Percentiles rank a stretch among this genome's conserved stretches.
These are phyloP conservation scores for Talaromyces pinophilus DNA, from an alignment of 2,329 filamentous ascomycete genomes.

Conservation along the genomic window DNA sequence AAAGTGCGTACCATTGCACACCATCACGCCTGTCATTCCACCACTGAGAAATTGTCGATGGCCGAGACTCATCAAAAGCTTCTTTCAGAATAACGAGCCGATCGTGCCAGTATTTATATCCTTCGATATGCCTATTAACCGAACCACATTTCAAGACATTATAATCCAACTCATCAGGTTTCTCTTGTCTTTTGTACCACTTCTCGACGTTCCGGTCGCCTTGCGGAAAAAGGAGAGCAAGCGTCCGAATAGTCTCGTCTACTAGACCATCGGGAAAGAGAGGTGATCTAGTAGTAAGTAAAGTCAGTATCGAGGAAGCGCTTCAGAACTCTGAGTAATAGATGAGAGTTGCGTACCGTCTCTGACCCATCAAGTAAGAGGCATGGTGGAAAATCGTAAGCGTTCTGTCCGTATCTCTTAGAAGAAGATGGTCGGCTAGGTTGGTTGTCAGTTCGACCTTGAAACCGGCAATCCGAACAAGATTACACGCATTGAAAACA, in stretches of 20 bases:
- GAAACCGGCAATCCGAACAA: slow-evolving; percentile 41
- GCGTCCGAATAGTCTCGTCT: background rate
- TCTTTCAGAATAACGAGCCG: slow-evolving; percentile 48
- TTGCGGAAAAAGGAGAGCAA: slow-evolving; percentile 18
- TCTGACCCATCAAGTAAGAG: slow-evolving; percentile 39
- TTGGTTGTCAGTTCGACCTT: slow-evolving; percentile 43
- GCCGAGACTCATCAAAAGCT: slow-evolving; percentile 42
- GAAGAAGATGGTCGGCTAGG: slow-evolving; percentile 44
- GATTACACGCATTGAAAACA: slow-evolving; percentile 19
- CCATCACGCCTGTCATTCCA: slow-evolving; percentile 48
- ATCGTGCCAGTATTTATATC: slow-evolving; percentile 47
- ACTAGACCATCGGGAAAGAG: background rate
- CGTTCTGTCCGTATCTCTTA: slow-evolving; percentile 43
- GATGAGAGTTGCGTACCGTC: slow-evolving; percentile 25
- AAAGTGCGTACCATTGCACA: slow-evolving; percentile 50
- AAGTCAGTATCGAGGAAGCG: background rate
- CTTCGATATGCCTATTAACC: slow-evolving; percentile 24
- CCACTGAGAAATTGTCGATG: slow-evolving; percentile 35
- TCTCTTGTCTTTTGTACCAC: background rate
- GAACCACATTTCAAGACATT: background rate
- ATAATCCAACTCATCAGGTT: background rate
- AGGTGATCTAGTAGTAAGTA: background rate
- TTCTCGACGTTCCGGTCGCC: background rate
- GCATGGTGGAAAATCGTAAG: slow-evolving; percentile 47
- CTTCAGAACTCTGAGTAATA: too few species aligned